A percentile compares a stretch with the other conserved stretches of the same genome.
Evolutionary conservation across 495 filamentous ascomycete genomes (phyloP).

Genomic region (Podospora tetraspora): DNA sequence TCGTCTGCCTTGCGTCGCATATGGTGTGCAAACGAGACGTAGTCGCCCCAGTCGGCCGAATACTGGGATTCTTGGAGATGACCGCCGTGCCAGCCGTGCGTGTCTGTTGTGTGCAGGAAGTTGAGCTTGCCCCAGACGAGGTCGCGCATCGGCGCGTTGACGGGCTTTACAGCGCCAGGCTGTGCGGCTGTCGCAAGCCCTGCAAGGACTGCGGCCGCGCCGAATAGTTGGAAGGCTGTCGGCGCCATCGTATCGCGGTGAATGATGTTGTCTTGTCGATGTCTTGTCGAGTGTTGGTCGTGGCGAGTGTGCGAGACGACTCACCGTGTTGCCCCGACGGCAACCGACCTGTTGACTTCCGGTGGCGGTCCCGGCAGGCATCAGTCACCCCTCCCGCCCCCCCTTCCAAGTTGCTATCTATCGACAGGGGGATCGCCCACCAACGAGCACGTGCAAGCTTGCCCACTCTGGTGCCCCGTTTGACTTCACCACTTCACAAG

Average conservation of each 20-base stretch:
- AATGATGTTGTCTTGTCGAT: neutral
- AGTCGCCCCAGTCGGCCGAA: slow-evolving; percentile 96
- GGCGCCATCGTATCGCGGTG: slow-evolving; percentile 13
- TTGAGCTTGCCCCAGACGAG: slow-evolving; percentile 89
- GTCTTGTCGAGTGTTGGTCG: neutral
- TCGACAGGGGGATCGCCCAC: neutral
- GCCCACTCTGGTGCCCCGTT: neutral
- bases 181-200: slow-evolving; percentile 53
- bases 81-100: slow-evolving; percentile 91
- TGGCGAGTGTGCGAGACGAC: neutral
- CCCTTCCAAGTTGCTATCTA: too few species aligned
- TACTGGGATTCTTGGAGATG: slow-evolving; percentile 93
- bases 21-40: slow-evolving; percentile 84
- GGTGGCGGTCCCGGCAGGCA: neutral
- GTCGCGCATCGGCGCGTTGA: slow-evolving; percentile 73
- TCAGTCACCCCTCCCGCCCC: neutral
- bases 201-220: slow-evolving; percentile 29
- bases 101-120: slow-evolving; percentile 90
- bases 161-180: slow-evolving; percentile 72
- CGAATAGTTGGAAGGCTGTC: slow-evolving; percentile 17
- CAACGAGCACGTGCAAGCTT: neutral
- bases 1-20: slow-evolving; percentile 73
- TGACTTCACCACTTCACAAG: neutral
- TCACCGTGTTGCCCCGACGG: neutral
- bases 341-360: neutral